phyloP scores from a whole-genome alignment of 768 basidiomycete genomes.

The Suillus cothurnatus region DNA sequence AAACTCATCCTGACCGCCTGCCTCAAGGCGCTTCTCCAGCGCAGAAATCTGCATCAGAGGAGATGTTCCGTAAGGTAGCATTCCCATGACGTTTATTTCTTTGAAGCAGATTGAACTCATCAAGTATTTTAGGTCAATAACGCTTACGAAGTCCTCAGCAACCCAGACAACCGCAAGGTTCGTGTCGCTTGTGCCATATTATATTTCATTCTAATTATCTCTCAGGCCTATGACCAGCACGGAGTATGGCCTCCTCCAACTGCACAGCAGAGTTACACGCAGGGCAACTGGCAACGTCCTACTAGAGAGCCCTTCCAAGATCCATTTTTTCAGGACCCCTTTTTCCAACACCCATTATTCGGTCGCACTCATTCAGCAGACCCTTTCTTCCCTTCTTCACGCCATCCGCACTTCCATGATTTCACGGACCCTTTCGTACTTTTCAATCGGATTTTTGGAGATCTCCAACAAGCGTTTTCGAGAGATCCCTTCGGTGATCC shows the following conservation, averaged over 20 bases:
- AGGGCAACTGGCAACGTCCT: conserved; percentile 16
- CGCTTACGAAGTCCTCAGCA: conserved; percentile 74
- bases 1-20: conserved; percentile 78
- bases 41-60: conserved; percentile 63
- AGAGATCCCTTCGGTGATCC: conserved; percentile 38
- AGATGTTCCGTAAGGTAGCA: conserved; percentile 49
- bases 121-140: conserved; percentile 58
- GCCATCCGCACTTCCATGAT: conserved; percentile 19
- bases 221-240: conserved; percentile 65
- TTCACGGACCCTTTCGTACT: conserved; percentile 79
- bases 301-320: conserved; percentile 20
- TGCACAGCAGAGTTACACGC: conserved; percentile 15
- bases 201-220: conserved; percentile 5
- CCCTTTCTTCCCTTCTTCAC: conserved; percentile 26
- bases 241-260: conserved; percentile 77
- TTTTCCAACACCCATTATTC: conserved; percentile 23
- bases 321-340: conserved; percentile 23
- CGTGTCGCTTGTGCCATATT: conserved; percentile 16
- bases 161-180: conserved; percentile 60
- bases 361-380: conserved; percentile 28
- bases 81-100: conserved; percentile 31
- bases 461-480: conserved; percentile 39
- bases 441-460: conserved; percentile 72
- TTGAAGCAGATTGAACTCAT: conserved; percentile 17
- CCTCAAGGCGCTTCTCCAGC: conserved; percentile 53